Percentiles rank a stretch among this genome's conserved stretches.
phyloP scores from a whole-genome alignment of 257 asterid genomes.

The Euphrasia confusa region DNA sequence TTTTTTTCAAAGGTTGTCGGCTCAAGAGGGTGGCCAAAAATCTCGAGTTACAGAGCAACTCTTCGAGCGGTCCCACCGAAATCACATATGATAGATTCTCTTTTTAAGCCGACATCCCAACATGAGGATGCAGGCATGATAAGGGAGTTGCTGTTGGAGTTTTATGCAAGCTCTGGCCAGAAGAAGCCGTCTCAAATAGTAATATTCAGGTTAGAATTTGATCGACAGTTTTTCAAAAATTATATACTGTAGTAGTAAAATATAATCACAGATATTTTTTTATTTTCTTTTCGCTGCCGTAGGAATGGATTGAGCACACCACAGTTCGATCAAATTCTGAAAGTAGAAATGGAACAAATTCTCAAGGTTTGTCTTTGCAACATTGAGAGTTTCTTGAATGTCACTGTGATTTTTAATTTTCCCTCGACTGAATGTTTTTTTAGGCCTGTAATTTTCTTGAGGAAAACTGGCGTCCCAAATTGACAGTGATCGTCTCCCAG shows the following conservation, averaged over 20 bases:
- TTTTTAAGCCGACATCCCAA: slow-evolving; percentile 38
- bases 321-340: slow-evolving; percentile 32
- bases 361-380: slow-evolving; percentile 31
- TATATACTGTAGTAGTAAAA: not conserved
- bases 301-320: slow-evolving; percentile 38
- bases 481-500: slow-evolving; percentile 39
- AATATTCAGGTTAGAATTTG: slow-evolving; percentile 38
- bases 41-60: slow-evolving; percentile 46
- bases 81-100: slow-evolving; percentile 36
- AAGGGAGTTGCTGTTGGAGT: slow-evolving; percentile 47
- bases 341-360: slow-evolving; percentile 40
- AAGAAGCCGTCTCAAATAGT: slow-evolving; percentile 44
- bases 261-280: not conserved
- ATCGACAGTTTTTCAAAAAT: not conserved
- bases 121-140: slow-evolving; percentile 41
- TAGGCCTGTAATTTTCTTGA: slow-evolving; percentile 48
- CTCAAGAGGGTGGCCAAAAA: slow-evolving; percentile 50
- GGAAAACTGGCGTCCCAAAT: slow-evolving; percentile 47
- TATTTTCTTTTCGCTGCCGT: not conserved
- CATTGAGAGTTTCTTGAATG: not conserved
- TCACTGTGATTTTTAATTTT: not conserved
- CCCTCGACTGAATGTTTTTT: not conserved
- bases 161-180: slow-evolving; percentile 36
- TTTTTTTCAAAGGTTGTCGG: slow-evolving; percentile 40
- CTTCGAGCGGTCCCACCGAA: slow-evolving; percentile 34